Conservation (phyloP, 2,329 filamentous ascomycete species). For the Aaosphaeria arxii region DNA sequence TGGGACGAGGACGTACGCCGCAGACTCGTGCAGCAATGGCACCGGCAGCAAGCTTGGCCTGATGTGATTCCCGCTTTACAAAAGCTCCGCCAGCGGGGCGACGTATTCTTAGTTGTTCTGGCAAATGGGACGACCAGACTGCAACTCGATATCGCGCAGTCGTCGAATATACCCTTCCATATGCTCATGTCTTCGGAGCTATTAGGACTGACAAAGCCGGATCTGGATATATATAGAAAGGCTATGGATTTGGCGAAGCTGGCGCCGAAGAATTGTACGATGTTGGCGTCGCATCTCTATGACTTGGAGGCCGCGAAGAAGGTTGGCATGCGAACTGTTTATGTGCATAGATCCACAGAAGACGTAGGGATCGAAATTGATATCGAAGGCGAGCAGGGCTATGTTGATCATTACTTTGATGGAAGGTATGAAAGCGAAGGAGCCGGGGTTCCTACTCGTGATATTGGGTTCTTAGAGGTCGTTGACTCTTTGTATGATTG, state of each 20-base stretch:
- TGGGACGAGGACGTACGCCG: constrained; percentile 14
- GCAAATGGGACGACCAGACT: constrained; percentile 56
- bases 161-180: constrained; percentile 48
- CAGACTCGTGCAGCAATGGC: constrained; percentile 44
- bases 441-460: too few species aligned
- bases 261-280: constrained; percentile 46
- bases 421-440: background rate
- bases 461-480: too few species aligned
- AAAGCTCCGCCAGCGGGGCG: constrained; percentile 37
- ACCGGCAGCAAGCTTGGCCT: constrained; percentile 50
- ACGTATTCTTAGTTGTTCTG: constrained; percentile 44
- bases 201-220: constrained; percentile 46
- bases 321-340: constrained; percentile 52
- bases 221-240: constrained; percentile 45
- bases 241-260: constrained; percentile 45
- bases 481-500: too few species aligned
- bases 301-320: constrained; percentile 50
- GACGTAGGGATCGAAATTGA: constrained; percentile 49
- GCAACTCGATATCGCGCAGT: constrained; percentile 52
- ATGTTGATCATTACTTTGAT: constrained; percentile 41
- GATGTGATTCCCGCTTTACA: constrained; percentile 47
- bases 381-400: constrained; percentile 32
- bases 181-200: constrained; percentile 54
- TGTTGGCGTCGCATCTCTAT: constrained; percentile 56
- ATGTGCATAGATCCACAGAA: constrained; percentile 54